These are phyloP conservation scores for Globisporangium barbulae DNA, from an alignment of 352 stramenopile species.

Conservation along the genomic window DNA sequence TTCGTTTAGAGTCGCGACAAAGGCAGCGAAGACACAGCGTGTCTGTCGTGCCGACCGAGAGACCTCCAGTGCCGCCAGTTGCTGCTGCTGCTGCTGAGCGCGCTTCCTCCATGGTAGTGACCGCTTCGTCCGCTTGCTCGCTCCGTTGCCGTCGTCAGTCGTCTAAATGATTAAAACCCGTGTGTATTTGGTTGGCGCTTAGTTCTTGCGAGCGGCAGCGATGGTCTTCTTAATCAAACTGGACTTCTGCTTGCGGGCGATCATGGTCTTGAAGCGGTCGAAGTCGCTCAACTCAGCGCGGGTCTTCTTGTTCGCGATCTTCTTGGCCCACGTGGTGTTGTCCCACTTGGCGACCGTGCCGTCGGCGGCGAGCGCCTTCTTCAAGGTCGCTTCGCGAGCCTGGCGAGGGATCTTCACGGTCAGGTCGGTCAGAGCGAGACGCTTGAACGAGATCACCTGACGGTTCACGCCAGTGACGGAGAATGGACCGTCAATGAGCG, in stretches of 20 bases:
- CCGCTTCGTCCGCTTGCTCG: not conserved
- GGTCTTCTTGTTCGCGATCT: constrained; percentile 96
- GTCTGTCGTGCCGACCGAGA: not conserved
- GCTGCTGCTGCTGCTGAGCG: too few species aligned
- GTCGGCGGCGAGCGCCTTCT: constrained; percentile 85
- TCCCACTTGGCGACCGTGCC: constrained; percentile 96
- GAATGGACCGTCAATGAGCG: constrained; percentile 96
- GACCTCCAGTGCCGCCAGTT: not conserved
- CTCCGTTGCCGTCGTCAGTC: not conserved
- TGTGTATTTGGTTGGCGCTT: constrained; percentile 20
- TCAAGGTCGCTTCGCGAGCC: constrained; percentile 93
- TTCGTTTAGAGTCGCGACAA: constrained; percentile 15
- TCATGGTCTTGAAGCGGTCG: constrained; percentile 99
- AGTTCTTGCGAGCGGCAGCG: constrained; percentile 79
- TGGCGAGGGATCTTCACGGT: constrained; percentile 94
- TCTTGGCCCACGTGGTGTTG: constrained; percentile 96
- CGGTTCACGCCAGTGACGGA: constrained; percentile 95
- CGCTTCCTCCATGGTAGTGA: not conserved
- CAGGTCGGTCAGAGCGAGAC: constrained; percentile 97
- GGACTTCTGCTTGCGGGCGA: constrained; percentile 98
- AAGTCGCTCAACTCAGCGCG: constrained; percentile 96
- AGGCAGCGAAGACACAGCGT: not conserved
- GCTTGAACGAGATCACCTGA: constrained; percentile 98
- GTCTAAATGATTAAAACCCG: constrained; percentile 17
- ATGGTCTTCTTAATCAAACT: constrained; percentile 92